These are phyloP conservation scores for Rhinocladiella similis DNA, from an alignment of 2,329 filamentous ascomycete genomes.

Conservation along the genomic window DNA sequence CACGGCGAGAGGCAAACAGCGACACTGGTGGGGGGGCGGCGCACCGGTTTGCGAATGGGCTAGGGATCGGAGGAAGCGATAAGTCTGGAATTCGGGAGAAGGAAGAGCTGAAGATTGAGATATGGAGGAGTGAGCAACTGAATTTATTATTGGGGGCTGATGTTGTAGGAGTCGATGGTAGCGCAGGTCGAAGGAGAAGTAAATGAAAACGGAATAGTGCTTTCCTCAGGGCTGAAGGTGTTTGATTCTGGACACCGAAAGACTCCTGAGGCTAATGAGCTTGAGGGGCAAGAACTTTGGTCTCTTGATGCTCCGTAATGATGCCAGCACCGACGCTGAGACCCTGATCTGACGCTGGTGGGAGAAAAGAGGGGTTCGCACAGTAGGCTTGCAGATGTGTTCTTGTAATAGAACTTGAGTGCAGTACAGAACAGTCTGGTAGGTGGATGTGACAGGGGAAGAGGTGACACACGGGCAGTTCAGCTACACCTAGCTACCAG, in stretches of 20 bases:
- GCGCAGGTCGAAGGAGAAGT: constrained; percentile 8
- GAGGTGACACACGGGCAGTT: too few relatives aligned
- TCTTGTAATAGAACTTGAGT: too few relatives aligned
- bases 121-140: neutral
- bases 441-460: too few relatives aligned
- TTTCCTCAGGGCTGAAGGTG: neutral
- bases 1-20: neutral
- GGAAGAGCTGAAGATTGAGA: constrained; percentile 15
- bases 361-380: too few relatives aligned
- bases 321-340: neutral
- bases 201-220: neutral
- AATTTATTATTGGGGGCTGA: constrained; percentile 17
- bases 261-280: neutral
- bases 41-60: neutral
- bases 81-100: neutral
- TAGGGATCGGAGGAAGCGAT: neutral
- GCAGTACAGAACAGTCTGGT: too few relatives aligned
- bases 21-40: neutral
- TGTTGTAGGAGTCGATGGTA: constrained; percentile 10
- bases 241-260: neutral
- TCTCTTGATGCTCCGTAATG: neutral
- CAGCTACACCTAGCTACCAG: too few relatives aligned
- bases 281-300: too few relatives aligned
- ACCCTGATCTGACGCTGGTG: too few relatives aligned
- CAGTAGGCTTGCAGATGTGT: too few relatives aligned